Evolutionary conservation across 2,329 filamentous ascomycete species (phyloP), one percentile per base, ranked within the genome.

Genomic region (Fusarium succisae): DNA sequence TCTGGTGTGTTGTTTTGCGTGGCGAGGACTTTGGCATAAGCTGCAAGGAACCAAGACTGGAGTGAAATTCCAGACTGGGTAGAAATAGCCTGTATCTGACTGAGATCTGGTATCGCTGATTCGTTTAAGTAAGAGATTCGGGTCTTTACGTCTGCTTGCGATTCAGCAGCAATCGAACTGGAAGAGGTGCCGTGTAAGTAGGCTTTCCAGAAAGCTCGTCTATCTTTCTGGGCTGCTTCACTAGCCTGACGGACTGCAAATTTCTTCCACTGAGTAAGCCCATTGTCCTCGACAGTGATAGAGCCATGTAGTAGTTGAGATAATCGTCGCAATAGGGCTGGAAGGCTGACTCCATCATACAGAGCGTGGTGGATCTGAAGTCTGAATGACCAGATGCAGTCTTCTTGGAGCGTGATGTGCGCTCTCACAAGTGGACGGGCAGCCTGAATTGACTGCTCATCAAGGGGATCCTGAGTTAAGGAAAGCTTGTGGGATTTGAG

Each of bases 341-440:
- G 89, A 9, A 98, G 84, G 76, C 93, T 96, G 68, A 97, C 87
- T 11, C 92, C 95, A 80, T 98, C 96, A 79, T 98, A 98, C 0
- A 98, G 85, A 0, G 93, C 93, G 80, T 98, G 95, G 72, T 98
- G 95, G 9, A 98, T 91, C 32, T 86, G 86, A 10, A 94, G 84
- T 5, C 87, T 82, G 8, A 91, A 62, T 1, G 71, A 45, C 76
- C 81, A 82, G 7, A 73, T 67, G 0, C 74, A 70, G 1, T 71
- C 44, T 0, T 71, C 63, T 8, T 73, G 60, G 3, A 73, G 65
- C 30, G 37, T 35, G 15, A 69, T 48, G 7, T 61, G 59, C 15
- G 57, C 72, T 6, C 72, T 53, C 10, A 77, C 56, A 18, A 79
- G 37, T 13, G 75, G 75, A 12, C 68, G 47, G n/a, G 60, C n/a